phyloP scores from a whole-genome alignment of 495 filamentous ascomycete species.

The Daldinia concentrica region DNA sequence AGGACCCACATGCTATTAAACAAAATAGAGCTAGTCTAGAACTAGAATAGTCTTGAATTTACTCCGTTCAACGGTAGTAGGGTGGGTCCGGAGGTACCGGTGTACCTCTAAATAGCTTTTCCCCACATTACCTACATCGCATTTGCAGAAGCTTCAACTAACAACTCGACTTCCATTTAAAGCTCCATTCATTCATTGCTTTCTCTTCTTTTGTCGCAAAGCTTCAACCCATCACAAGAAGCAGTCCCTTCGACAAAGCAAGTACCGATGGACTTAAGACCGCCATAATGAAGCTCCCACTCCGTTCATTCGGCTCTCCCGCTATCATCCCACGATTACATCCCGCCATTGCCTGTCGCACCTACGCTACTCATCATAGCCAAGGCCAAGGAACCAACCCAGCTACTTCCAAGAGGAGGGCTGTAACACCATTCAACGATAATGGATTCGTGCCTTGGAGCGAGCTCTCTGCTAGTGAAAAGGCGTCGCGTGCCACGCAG shows the following conservation, averaged over 20 bases:
- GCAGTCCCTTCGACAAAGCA: not conserved
- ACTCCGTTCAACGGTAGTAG: not conserved
- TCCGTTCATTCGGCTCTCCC: conserved; percentile 33
- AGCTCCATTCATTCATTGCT: conserved; percentile 1
- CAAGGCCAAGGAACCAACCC: conserved; percentile 22
- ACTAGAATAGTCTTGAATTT: not conserved
- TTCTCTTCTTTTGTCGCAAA: conserved; percentile 2
- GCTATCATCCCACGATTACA: conserved; percentile 35
- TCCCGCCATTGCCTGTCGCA: conserved; percentile 30
- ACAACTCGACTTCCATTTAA: conserved; percentile 8
- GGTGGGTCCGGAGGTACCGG: not conserved
- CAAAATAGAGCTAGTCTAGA: conserved; percentile 14
- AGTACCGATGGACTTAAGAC: conserved; percentile 34
- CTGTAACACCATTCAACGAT: conserved; percentile 83
- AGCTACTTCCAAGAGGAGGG: conserved; percentile 57
- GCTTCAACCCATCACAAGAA: conserved; percentile 6
- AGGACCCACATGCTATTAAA: conserved; percentile 7
- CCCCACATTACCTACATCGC: conserved; percentile 27
- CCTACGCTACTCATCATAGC: conserved; percentile 49
- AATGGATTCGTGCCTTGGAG: conserved; percentile 82
- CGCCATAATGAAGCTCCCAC: conserved; percentile 47
- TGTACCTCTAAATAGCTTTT: no score
- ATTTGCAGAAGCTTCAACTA: conserved; percentile 34
- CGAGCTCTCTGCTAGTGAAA: conserved; percentile 77
- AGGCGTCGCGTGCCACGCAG: conserved; percentile 85